Evolutionary conservation across 345 rosid species (phyloP).

Genomic region (Pistacia integerrima): DNA sequence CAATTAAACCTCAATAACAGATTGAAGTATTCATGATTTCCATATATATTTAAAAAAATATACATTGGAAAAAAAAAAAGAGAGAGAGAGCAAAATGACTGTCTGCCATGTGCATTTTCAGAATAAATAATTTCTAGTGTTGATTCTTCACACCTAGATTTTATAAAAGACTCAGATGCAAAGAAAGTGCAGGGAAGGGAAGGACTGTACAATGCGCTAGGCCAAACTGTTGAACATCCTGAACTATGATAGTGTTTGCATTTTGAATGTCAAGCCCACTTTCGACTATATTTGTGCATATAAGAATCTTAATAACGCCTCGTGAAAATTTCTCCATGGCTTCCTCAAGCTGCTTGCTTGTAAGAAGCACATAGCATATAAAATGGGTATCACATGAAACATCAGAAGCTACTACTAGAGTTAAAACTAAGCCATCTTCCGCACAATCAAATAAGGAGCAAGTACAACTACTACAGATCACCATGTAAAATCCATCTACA

Average conservation of each 20-base stretch:
- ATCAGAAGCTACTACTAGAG: neutral
- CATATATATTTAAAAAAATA: neutral
- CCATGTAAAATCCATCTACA: neutral
- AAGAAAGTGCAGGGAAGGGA: constrained; percentile 17
- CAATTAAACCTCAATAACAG: neutral
- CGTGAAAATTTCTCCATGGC: constrained; percentile 90
- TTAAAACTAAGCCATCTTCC: neutral
- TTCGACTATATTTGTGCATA: constrained; percentile 93
- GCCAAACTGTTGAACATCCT: constrained; percentile 96
- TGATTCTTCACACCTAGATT: neutral
- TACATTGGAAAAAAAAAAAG: no score
- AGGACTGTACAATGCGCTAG: constrained; percentile 87
- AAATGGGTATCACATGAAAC: neutral
- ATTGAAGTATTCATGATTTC: neutral
- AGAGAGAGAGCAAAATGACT: neutral
- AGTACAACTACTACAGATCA: neutral
- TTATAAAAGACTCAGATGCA: neutral
- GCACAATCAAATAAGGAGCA: neutral
- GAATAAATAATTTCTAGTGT: constrained; percentile 1
- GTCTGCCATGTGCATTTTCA: neutral
- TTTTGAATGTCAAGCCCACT: constrained; percentile 98
- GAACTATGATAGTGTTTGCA: constrained; percentile 91
- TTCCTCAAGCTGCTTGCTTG: constrained; percentile 93
- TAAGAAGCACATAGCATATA: constrained; percentile 27
- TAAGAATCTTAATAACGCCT: constrained; percentile 80